phyloP scores from a whole-genome alignment of 768 basidiomycete species.

The Filobasidium floriforme region DNA sequence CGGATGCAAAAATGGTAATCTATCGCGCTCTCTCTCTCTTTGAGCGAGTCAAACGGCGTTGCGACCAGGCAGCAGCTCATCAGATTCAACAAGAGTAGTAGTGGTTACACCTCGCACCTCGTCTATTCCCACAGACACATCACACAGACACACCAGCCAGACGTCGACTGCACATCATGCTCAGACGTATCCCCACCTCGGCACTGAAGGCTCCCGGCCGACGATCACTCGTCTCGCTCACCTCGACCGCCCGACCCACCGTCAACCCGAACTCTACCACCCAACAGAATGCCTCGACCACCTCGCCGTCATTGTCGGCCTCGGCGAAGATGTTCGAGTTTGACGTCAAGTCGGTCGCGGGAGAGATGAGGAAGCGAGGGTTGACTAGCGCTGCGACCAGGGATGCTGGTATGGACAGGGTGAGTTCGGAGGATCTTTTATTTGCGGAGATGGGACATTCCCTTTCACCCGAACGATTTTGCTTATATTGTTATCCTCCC shows the following conservation, averaged over 20 bases:
- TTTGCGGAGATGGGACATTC: background rate
- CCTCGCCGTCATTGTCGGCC: background rate
- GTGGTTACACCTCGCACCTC: background rate
- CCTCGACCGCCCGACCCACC: background rate
- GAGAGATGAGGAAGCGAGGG: slow-evolving; percentile 41
- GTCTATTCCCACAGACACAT: background rate
- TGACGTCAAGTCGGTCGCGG: slow-evolving; percentile 38
- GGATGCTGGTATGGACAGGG: slow-evolving; percentile 44
- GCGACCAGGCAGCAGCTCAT: background rate
- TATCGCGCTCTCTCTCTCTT: too few species aligned
- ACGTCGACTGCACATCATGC: slow-evolving; percentile 1
- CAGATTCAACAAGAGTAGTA: background rate
- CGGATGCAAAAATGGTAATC: too few species aligned
- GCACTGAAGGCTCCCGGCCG: background rate
- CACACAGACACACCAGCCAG: background rate
- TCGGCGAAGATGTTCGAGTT: slow-evolving; percentile 31
- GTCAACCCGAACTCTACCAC: background rate
- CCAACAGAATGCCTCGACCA: background rate
- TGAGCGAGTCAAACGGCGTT: too few species aligned
- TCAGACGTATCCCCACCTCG: slow-evolving; percentile 17
- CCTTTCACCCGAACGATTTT: background rate
- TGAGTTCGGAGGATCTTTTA: slow-evolving; percentile 23
- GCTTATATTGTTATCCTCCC: background rate
- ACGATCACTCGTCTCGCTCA: slow-evolving; percentile 6
- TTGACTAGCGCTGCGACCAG: slow-evolving; percentile 28